Base-by-base conservation (phyloP, 345 rosid species). In the Toxicodendron radicans region DNA sequence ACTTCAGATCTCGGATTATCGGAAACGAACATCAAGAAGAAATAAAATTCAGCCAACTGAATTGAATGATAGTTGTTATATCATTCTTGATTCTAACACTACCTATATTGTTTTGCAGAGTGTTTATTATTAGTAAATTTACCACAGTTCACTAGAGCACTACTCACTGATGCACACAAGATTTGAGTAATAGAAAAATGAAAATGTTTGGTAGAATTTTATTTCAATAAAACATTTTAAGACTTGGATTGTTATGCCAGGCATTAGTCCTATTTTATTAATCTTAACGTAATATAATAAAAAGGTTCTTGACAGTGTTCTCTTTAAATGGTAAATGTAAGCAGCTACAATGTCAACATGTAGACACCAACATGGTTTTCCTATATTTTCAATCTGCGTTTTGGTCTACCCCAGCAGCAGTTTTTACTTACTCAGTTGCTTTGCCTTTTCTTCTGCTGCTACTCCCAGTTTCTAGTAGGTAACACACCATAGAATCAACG, bases 401-500 rank as follows among this genome's bases (percentile, higher is more conserved):
- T 10, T 18, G 12, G 5, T 12, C n/a, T 65, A 48, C 3, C 43
- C 43, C 59, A 49, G 48, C 30, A 24, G 9, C 13, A 38, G 7
- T 6, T 38, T 48, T 8, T 7, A 16, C 10, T 87, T 81, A 91
- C 81, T 95, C 98, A 0, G 92, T 87, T 16, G 97, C 90, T 86
- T 91, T 91, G 84, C 97, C 97, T 83, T 91, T 91, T 64, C 94
- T 85, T 70, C 97, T 79, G 83, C 90, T 82, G 79, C 92, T 79
- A 72, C 85, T 86, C 75, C 87, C 83, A 10, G 93, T 93, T 79
- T 96, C 98, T 81, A 96, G 5, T 64, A 96, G 87, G 71, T 91
- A 96, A 61, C 94, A 93, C 32, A 96, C 95, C 88, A 93, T 87
- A 5, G 99, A 96, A 69, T 96, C 97, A 14, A 93, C 95, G 21